phyloP scores from a whole-genome alignment of 768 basidiomycete species.

The Naganishia friedmannii region DNA sequence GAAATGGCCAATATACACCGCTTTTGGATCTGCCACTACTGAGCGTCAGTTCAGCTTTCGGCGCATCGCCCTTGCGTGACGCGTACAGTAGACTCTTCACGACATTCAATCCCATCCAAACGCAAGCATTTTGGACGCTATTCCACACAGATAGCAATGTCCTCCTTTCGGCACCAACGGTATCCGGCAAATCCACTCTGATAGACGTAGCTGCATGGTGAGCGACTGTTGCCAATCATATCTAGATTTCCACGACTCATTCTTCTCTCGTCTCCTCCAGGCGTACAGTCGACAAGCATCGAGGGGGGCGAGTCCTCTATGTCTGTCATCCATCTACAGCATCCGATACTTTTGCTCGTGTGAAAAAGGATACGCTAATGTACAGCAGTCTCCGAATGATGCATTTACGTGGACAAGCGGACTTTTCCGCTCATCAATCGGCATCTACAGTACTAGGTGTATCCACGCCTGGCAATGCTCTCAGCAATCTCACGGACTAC shows the following conservation, averaged over 20 bases:
- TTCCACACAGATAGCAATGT: constrained; percentile 66
- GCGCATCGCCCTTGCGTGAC: constrained; percentile 56
- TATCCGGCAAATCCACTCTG: constrained; percentile 75
- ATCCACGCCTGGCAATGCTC: constrained; percentile 41
- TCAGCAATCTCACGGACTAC: constrained; percentile 35
- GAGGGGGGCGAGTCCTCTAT: constrained; percentile 62
- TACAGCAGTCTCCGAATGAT: constrained; percentile 15
- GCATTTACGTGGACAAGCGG: constrained; percentile 15
- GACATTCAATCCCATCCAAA: constrained; percentile 79
- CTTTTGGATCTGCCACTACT: constrained; percentile 75
- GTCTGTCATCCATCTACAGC: constrained; percentile 64
- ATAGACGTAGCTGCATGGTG: constrained; percentile 72
- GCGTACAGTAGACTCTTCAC: constrained; percentile 57
- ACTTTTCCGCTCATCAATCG: constrained; percentile 44
- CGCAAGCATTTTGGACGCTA: constrained; percentile 80
- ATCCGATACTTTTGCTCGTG: constrained; percentile 56
- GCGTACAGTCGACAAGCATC: constrained; percentile 57
- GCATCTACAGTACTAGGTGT: constrained; percentile 37
- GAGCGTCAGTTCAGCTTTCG: constrained; percentile 57
- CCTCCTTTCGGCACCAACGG: constrained; percentile 73
- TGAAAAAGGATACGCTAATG: constrained; percentile 29
- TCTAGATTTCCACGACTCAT: not conserved
- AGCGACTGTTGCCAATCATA: not conserved
- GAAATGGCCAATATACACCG: constrained; percentile 61
- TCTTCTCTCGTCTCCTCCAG: constrained; percentile 53